Base-by-base conservation (phyloP, 1,284 basidiomycete genomes). In the Sanghuangporus baumii region DNA sequence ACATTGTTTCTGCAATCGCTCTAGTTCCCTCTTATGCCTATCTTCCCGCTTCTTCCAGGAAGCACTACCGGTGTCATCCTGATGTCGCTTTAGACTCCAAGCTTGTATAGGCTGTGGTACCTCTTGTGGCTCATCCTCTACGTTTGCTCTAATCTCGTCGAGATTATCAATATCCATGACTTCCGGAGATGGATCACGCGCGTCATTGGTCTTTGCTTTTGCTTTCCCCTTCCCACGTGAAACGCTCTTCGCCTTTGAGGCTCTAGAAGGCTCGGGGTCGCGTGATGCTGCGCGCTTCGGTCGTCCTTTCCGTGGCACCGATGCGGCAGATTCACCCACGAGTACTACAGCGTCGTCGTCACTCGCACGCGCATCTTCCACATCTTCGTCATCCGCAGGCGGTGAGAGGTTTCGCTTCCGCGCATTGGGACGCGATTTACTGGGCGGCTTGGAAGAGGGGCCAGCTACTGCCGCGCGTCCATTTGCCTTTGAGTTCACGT, bases 181-280 rank as follows among this genome's bases (percentile, higher is more conserved):
- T 26, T 65, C 64, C 26, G 59, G 60, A 11, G 57, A 61, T 34
- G 52, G 36, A 16, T 50, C 57, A 3, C 61, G 41, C 16, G 52
- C 57, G 6, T 55, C 56, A 16, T 57, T 16, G 20, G 37, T 38
- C n/a, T 38, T 57, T 26, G 69, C 66, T 37, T 66, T 71, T 2
- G 65, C 66, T 55, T 73, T 74, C 7, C 69, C 71, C 57, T 73
- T 75, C 9, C 57, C 64, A 7, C 59, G 66, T 1, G 67, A 46
- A 11, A 66, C 18, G 57, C 69, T 68, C 31, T 67, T 60, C 18
- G 63, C 56, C 14, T 70, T 71, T 37, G 46, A 16, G 16, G 37
- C 50, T 18, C 20, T 36, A 14, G 26, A 9, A 12, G n/a, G n/a
- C 20, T 63, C 62, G 31, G 62, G 62, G 34, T 63, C 62, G 36